Evolutionary conservation across 805 yeast species (phyloP), one percentile per base, ranked within the genome.

Genomic region (Candida methanosorbosa): DNA sequence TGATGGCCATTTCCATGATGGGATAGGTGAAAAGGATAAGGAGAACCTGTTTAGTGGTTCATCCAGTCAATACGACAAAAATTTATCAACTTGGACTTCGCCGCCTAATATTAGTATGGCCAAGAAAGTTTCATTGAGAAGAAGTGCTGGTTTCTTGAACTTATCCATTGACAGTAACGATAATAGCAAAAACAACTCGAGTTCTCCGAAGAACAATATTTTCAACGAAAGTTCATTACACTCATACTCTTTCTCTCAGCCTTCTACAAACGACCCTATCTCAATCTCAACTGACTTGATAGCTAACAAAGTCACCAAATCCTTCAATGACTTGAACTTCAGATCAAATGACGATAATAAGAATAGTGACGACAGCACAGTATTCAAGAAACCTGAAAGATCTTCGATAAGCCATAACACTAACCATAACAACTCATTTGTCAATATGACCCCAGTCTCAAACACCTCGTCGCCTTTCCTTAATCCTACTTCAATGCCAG

Each of bases 131-230:
- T 49, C 57, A 0, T 39, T 72, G 25, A 65, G 75, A 40, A 61
- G 79, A 54, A 70, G 77, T 58, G 70, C 64, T 2, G 77, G 76
- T 2, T 53, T 71, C 9, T 46, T 73, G 40, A 72, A 73, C 36
- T 44, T 73, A 33, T 68, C 75, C 11, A 48, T 70, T 17, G 71
- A 65, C 30, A 60, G 66, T 2, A 59, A 55, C 30, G 51, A 54
- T 7, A 45, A 36, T 9, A 33, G 31, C 18, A 36, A 34, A 15
- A 35, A 36, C 19, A 34, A 30, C 16, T n/a, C 19, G 5, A 20
- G 17, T 5, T 5, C 17, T n/a, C n/a, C n/a, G n/a, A n/a, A n/a
- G n/a, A 11, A 21, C 11, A 21, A 21, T 21, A 21, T 21, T 21
- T 11, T 9, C 27, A 11, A 24, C n/a, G 14, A 24, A 6, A n/a